Evolutionary conservation across 345 rosid species (phyloP).

Genomic region (Schrenkiella parvula): DNA sequence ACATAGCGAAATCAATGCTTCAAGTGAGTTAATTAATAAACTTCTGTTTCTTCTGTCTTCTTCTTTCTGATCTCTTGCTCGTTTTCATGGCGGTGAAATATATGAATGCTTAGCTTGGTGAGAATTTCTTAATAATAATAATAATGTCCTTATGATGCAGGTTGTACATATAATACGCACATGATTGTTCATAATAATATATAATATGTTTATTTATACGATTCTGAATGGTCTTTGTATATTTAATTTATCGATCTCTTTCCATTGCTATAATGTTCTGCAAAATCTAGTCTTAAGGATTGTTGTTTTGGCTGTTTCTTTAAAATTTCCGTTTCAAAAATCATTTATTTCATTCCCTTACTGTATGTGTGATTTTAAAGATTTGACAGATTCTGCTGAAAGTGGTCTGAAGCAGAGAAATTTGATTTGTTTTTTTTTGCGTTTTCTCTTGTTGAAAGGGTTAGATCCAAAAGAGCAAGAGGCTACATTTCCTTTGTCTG

Average conservation of each 20-base stretch:
- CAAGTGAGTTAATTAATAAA: neutral
- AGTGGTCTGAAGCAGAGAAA: conserved; percentile 1
- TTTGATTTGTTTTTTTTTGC: conserved; percentile 22
- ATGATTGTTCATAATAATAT: neutral
- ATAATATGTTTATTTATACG: neutral
- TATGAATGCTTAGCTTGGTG: conserved; percentile 26
- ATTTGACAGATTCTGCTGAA: conserved; percentile 22
- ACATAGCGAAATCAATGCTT: conserved; percentile 15
- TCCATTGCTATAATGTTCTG: neutral
- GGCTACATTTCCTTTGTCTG: conserved; percentile 16
- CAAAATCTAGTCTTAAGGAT: neutral
- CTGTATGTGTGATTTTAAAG: conserved; percentile 35
- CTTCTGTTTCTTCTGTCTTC: conserved; percentile 1
- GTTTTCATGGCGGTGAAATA: conserved; percentile 19
- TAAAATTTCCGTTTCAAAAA: neutral
- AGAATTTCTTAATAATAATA: neutral
- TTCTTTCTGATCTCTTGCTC: conserved; percentile 8
- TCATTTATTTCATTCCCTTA: neutral
- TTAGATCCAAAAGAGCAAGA: conserved; percentile 28
- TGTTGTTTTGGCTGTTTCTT: conserved; percentile 15
- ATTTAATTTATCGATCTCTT: neutral
- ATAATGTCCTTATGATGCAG: neutral
- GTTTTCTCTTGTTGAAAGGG: conserved; percentile 3
- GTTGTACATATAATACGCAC: neutral
- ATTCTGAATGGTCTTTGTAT: neutral